These are phyloP conservation scores for Croton laevigatus DNA, from an alignment of 441 rosid species.

Conservation along the genomic window DNA sequence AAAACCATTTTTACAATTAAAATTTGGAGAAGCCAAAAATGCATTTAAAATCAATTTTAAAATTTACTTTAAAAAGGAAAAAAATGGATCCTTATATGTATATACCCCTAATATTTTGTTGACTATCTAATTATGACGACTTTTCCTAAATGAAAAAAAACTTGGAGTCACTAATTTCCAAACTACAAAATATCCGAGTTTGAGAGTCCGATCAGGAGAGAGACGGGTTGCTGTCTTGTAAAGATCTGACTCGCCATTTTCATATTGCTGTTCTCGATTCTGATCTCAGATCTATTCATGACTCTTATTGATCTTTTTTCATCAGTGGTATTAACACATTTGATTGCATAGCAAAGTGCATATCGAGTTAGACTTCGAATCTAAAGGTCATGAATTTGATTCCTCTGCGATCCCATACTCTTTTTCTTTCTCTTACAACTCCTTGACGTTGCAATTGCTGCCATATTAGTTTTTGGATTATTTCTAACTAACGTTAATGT, in stretches of 20 bases:
- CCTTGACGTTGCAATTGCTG: not conserved
- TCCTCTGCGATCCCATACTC: conserved; percentile 77
- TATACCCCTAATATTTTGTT: too few relatives aligned
- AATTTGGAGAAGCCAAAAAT: too few relatives aligned
- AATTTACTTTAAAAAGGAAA: too few relatives aligned
- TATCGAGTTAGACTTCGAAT: conserved; percentile 99
- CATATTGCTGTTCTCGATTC: not conserved
- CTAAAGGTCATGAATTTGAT: conserved; percentile 99
- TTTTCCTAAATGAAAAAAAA: too few relatives aligned
- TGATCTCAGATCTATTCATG: not conserved
- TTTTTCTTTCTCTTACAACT: not conserved
- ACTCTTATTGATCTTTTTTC: not conserved
- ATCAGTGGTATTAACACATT: not conserved
- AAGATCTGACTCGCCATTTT: not conserved
- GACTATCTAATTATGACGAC: too few relatives aligned
- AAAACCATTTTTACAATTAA: too few relatives aligned
- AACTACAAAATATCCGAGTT: too few relatives aligned
- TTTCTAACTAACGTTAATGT: too few relatives aligned
- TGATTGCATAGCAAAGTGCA: conserved; percentile 98
- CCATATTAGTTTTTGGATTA: too few relatives aligned
- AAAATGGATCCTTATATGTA: too few relatives aligned
- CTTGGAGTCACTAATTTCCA: too few relatives aligned
- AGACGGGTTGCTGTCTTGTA: not conserved
- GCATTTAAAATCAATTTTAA: too few relatives aligned
- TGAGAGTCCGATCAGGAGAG: not conserved